Conservation (phyloP, 208 protist genomes). For the Trypanosoma brucei region DNA sequence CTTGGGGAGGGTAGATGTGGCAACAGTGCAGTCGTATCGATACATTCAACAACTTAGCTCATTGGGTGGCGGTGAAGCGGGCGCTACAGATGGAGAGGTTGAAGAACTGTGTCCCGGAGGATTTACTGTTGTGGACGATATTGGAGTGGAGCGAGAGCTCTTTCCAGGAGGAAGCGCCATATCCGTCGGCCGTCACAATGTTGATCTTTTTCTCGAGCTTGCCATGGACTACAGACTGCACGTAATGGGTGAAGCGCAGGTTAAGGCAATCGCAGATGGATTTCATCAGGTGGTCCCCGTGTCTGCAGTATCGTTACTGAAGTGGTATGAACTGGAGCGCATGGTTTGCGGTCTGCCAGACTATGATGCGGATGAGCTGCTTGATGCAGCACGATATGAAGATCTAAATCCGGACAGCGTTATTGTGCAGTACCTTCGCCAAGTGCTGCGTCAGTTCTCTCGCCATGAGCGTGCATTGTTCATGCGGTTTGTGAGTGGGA, state of each 20-base stretch:
- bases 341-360: constrained; percentile 86
- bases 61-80: neutral
- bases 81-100: constrained; percentile 32
- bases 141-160: constrained; percentile 42
- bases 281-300: constrained; percentile 86
- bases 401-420: constrained; percentile 40
- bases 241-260: constrained; percentile 31
- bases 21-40: constrained; percentile 47
- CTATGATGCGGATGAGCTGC: constrained; percentile 86
- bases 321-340: constrained; percentile 90
- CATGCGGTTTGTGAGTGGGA: constrained; percentile 90
- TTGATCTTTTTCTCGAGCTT: constrained; percentile 54
- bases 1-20: constrained; percentile 49
- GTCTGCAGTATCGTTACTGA: constrained; percentile 52
- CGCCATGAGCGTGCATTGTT: constrained; percentile 79
- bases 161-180: constrained; percentile 35
- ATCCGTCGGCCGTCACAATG: constrained; percentile 52
- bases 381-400: constrained; percentile 81
- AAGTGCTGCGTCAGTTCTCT: constrained; percentile 74
- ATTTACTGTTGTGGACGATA: constrained; percentile 61
- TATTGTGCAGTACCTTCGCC: constrained; percentile 74
- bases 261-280: constrained; percentile 74
- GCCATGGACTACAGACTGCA: constrained; percentile 54
- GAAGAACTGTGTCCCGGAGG: constrained; percentile 55
- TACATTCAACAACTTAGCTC: constrained; percentile 40